Base-by-base conservation (phyloP, 2,329 filamentous ascomycete species). In the Claviceps sorghi region DNA sequence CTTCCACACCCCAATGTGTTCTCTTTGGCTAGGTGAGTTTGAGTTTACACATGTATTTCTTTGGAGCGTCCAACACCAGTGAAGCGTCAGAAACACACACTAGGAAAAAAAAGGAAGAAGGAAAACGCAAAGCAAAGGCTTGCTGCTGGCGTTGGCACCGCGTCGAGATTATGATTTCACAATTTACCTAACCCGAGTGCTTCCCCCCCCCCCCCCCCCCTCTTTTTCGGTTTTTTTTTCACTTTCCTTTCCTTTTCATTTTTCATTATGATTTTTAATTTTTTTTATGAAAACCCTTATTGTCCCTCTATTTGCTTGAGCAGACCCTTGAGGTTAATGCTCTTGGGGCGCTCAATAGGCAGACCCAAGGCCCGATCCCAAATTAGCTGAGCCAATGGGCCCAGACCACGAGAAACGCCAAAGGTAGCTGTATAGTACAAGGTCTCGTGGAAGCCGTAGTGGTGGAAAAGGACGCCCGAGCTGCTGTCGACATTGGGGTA, bases 311-410 rank as follows among this genome's bases (percentile, higher is more conserved):
- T 78, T 64, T 79, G 67, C 68, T 90, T 84, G 59, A 95, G 72
- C 59, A 98, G 72, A 11, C 91, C 91, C 67, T 87, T 78, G 52
- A 98, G 75, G 71, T 95, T 93, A 66, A 97, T 95, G 70, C 88
- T 95, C 86, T 98, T 98, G 49, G 93, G 93, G 56, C 91, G 78
- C 81, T 98, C 93, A 64, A 98, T 98, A 11, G 93, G 93, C 65
- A 97, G 74, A 51, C 93, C 93, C 57, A 98, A 72, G 17, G 90
- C 90, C 49, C 93, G 81, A 68, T 97, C 91, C 93, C 93, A 97
- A 66, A 98, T 85, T 58, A 98, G 77, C 70, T 98, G 93, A 44
- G 89, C 89, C 48, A 98, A 76, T 22, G 93, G 93, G 8, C 93
- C 93, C 17, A 98, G 74, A 51, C 82, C 82, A 59, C 82, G 72